phyloP scores from a whole-genome alignment of 2,329 filamentous ascomycete species.

The Parastagonospora avenae region DNA sequence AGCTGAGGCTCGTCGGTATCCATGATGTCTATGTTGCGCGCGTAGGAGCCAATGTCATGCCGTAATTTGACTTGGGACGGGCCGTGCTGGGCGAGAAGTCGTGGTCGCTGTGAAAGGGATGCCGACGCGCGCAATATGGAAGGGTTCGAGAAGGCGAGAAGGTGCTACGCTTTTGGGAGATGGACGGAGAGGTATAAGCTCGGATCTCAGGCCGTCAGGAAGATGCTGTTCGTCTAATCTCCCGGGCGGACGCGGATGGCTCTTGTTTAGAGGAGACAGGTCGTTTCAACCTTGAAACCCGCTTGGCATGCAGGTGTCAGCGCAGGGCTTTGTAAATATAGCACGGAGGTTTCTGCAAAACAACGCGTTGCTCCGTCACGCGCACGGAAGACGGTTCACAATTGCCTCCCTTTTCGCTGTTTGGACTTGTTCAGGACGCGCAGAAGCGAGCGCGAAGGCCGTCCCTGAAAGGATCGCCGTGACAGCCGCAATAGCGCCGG shows the following conservation, averaged over 20 bases:
- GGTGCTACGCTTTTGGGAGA: conserved; percentile 39
- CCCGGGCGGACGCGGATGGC: conserved; percentile 45
- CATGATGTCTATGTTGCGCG: conserved; percentile 41
- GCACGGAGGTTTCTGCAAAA: conserved; percentile 27
- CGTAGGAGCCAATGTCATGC: conserved; percentile 41
- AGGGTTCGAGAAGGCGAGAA: conserved; percentile 46
- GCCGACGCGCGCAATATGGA: conserved; percentile 32
- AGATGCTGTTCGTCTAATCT: conserved; percentile 49
- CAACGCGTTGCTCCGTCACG: conserved; percentile 16
- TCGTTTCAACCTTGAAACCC: conserved; percentile 43
- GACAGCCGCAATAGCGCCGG: conserved; percentile 34
- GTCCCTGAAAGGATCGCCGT: conserved; percentile 33
- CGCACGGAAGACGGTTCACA: not conserved
- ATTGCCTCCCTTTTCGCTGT: conserved; percentile 7
- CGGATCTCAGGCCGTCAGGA: conserved; percentile 44
- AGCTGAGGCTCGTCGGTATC: conserved; percentile 46
- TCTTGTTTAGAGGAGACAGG: conserved; percentile 46
- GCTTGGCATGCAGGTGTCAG: conserved; percentile 44
- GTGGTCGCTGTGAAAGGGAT: conserved; percentile 35
- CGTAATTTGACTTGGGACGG: conserved; percentile 39
- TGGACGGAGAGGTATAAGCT: conserved; percentile 37
- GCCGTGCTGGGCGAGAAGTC: conserved; percentile 35
- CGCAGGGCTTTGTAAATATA: conserved; percentile 40
- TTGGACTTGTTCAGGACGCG: not conserved
- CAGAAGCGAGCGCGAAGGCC: conserved; percentile 3